Conservation (phyloP, 352 stramenopile species). For the Phytopythium ostracodes region DNA sequence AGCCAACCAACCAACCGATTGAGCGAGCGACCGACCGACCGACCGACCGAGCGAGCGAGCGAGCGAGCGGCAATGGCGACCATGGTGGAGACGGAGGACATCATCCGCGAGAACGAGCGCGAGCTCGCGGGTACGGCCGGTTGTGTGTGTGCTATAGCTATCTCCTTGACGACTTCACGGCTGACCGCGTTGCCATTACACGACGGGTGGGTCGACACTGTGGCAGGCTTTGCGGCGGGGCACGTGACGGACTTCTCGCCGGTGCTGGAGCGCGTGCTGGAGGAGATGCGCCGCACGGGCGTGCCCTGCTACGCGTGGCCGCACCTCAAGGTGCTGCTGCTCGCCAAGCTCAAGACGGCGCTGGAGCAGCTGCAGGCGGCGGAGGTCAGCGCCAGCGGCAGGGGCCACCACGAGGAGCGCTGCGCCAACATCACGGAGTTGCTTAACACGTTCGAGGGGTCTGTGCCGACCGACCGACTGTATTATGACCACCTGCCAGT, state of each 20-base stretch:
- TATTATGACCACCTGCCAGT: neutral
- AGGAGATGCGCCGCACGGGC: constrained; percentile 66
- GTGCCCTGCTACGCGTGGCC: constrained; percentile 69
- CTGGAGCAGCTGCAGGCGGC: constrained; percentile 54
- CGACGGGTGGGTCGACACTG: neutral
- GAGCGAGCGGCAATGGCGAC: neutral
- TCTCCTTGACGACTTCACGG: too few relatives aligned
- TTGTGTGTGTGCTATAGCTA: neutral
- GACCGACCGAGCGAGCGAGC: too few relatives aligned
- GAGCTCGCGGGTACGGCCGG: constrained; percentile 46
- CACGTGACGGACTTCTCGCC: constrained; percentile 41
- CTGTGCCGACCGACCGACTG: constrained; percentile 2
- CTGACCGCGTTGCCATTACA: too few relatives aligned
- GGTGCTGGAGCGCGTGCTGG: constrained; percentile 51
- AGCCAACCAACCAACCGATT: neutral
- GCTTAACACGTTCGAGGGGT: constrained; percentile 62
- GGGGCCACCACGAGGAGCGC: constrained; percentile 39
- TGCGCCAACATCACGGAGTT: constrained; percentile 50
- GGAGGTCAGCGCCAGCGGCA: constrained; percentile 17
- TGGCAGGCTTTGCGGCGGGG: constrained; percentile 47
- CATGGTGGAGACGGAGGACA: constrained; percentile 23
- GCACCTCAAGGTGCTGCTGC: constrained; percentile 63
- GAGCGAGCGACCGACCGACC: neutral
- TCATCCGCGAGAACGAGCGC: constrained; percentile 67
- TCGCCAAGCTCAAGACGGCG: constrained; percentile 44